Percentiles rank a stretch among this genome's conserved stretches.
phyloP scores from a whole-genome alignment of 202 grass and related monocot species.

The Setaria italica region DNA sequence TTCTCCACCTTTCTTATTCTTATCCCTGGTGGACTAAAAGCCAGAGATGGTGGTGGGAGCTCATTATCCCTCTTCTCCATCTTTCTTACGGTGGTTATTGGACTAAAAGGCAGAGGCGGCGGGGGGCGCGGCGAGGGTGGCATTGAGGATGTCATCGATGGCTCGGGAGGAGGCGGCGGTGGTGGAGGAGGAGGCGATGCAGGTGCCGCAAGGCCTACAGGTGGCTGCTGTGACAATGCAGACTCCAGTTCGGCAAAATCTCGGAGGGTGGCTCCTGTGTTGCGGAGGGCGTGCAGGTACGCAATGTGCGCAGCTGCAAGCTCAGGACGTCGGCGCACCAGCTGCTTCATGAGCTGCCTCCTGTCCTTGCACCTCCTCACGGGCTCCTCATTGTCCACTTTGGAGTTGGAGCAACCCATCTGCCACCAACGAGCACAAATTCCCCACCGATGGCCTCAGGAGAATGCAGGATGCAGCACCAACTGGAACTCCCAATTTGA shows the following conservation, averaged over 20 bases:
- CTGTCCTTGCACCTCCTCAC: conserved; percentile 87
- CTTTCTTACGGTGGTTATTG: conserved; percentile 58
- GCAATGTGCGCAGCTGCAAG: conserved; percentile 72
- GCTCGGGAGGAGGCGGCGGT: conserved; percentile 43
- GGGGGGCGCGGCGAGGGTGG: conserved; percentile 57
- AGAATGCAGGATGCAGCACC: conserved; percentile 38
- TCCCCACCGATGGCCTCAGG: not conserved
- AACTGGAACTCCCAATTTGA: conserved; percentile 21
- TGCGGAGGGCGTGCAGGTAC: conserved; percentile 85
- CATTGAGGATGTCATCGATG: conserved; percentile 51
- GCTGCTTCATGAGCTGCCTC: conserved; percentile 88
- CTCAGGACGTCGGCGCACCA: conserved; percentile 64
- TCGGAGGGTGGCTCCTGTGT: conserved; percentile 86
- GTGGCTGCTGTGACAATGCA: conserved; percentile 56
- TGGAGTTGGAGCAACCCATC: conserved; percentile 88
- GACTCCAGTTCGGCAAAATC: conserved; percentile 84
- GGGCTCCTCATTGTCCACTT: conserved; percentile 79
- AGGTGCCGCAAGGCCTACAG: conserved; percentile 24
- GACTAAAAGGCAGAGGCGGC: conserved; percentile 73
- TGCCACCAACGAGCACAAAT: conserved; percentile 24
- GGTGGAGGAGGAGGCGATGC: conserved; percentile 44
- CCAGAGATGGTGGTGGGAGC: conserved; percentile 58
- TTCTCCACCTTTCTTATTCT: conserved; percentile 58
- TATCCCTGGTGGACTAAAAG: conserved; percentile 67
- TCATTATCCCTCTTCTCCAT: conserved; percentile 54